Percentiles rank a stretch among this genome's conserved stretches.
Conservation (phyloP, 2,329 filamentous ascomycete genomes). For the Macrophomina pseudophaseolina region DNA sequence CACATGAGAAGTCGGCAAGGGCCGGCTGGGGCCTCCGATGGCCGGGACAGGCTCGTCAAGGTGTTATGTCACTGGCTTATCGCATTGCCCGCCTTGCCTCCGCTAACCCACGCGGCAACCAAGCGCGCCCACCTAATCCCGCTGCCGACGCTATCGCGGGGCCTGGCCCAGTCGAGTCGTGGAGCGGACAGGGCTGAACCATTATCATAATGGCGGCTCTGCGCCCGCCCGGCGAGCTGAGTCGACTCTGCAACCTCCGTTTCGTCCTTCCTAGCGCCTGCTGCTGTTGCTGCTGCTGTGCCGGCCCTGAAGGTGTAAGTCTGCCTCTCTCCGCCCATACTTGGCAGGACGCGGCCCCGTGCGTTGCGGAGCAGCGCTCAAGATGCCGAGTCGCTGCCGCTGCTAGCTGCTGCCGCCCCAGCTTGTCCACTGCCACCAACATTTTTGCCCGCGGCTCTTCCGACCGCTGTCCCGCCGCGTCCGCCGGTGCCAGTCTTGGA, state of each 20-base stretch:
- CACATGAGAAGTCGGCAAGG: neutral
- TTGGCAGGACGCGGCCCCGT: neutral
- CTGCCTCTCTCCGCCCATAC: neutral
- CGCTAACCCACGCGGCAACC: slow-evolving; percentile 22
- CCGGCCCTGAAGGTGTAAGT: neutral
- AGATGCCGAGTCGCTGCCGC: neutral
- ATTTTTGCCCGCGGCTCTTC: neutral
- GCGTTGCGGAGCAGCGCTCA: slow-evolving; percentile 10
- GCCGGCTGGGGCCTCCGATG: slow-evolving; percentile 2
- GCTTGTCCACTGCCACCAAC: neutral
- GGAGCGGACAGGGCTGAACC: slow-evolving; percentile 5
- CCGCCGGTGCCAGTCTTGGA: neutral
- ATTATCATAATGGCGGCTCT: slow-evolving; percentile 20
- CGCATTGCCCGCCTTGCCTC: slow-evolving; percentile 13
- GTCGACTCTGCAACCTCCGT: neutral
- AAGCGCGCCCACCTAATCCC: slow-evolving; percentile 13
- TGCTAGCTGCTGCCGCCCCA: neutral
- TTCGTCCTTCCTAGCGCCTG: neutral
- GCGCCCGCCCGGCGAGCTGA: neutral
- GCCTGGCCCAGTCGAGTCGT: slow-evolving; percentile 3
- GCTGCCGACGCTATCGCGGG: slow-evolving; percentile 22
- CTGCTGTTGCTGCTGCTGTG: neutral
- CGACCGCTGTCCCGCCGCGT: slow-evolving; percentile 12
- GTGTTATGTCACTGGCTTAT: slow-evolving; percentile 21
- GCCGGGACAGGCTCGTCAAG: slow-evolving; percentile 14